Percentiles rank a stretch among this genome's conserved stretches.
These are phyloP conservation scores for Taphrina populina DNA, from an alignment of 1,139 yeast species.

Conservation along the genomic window DNA sequence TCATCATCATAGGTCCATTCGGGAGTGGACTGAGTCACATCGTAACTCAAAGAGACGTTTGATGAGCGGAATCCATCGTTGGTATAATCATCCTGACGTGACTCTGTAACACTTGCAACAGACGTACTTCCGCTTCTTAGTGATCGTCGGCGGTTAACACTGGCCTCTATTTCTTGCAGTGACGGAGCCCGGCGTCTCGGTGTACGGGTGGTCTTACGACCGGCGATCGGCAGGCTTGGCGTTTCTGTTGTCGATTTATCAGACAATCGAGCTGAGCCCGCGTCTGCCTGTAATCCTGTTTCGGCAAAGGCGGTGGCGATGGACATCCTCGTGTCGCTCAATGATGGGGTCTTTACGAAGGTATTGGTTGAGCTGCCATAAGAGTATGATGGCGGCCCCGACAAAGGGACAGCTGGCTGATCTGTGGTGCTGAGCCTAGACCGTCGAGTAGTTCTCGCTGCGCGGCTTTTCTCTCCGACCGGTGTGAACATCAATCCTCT, in stretches of 20 bases:
- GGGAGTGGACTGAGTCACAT: constrained; percentile 25
- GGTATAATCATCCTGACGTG: too few species aligned
- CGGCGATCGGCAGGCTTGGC: too few species aligned
- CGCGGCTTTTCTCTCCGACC: constrained; percentile 21
- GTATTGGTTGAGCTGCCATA: constrained; percentile 32
- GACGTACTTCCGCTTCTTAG: constrained; percentile 21
- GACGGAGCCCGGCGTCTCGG: constrained; percentile 1
- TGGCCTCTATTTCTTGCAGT: constrained; percentile 21
- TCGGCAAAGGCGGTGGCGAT: constrained; percentile 28
- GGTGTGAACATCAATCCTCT: constrained; percentile 34
- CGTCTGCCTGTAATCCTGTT: too few species aligned
- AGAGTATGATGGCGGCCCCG: constrained; percentile 33
- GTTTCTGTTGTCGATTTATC: neutral
- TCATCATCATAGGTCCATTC: too few species aligned
- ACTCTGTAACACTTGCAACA: too few species aligned
- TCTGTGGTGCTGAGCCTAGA: neutral
- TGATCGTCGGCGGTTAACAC: constrained; percentile 20
- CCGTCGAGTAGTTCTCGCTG: constrained; percentile 10
- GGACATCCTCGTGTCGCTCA: constrained; percentile 1
- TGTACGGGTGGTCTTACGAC: too few species aligned
- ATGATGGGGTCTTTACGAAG: neutral
- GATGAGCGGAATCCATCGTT: too few species aligned
- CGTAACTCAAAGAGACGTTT: constrained; percentile 17
- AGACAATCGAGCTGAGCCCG: too few species aligned
- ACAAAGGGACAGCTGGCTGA: constrained; percentile 1